Evolutionary conservation across 306 rosid species (phyloP).

Genomic region (Neltuma alba): DNA sequence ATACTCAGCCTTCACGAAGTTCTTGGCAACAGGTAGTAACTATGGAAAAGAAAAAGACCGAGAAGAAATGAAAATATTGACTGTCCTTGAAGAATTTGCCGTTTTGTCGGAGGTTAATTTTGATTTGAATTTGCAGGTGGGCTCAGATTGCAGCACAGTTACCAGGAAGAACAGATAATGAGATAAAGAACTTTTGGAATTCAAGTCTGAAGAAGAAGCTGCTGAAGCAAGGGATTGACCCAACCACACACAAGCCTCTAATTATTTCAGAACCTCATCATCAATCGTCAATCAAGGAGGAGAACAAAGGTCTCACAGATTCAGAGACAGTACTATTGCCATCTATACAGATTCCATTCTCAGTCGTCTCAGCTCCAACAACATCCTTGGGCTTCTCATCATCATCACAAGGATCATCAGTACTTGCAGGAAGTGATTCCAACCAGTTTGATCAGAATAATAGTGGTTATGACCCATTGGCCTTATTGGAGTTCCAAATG

Average conservation of each 20-base stretch:
- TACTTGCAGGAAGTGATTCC: constrained; percentile 50
- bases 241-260: constrained; percentile 77
- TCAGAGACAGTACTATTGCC: constrained; percentile 30
- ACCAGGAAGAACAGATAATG: constrained; percentile 96
- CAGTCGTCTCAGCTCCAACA: constrained; percentile 8
- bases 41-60: too few relatives aligned
- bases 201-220: constrained; percentile 91
- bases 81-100: too few relatives aligned
- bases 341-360: constrained; percentile 35
- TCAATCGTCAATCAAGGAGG: constrained; percentile 37
- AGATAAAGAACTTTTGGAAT: constrained; percentile 94
- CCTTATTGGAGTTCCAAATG: constrained; percentile 11
- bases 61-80: not conserved
- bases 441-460: constrained; percentile 41
- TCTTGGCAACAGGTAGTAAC: constrained; percentile 76
- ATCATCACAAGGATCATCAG: constrained; percentile 50
- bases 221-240: constrained; percentile 93
- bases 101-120: too few relatives aligned
- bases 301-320: not conserved
- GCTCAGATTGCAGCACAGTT: constrained; percentile 91
- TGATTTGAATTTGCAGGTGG: constrained; percentile 58
- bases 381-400: constrained; percentile 34
- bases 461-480: constrained; percentile 20
- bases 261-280: constrained; percentile 39
- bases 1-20: constrained; percentile 84